These are phyloP conservation scores for Priceomyces medius DNA, from an alignment of 805 yeast species.

Conservation along the genomic window DNA sequence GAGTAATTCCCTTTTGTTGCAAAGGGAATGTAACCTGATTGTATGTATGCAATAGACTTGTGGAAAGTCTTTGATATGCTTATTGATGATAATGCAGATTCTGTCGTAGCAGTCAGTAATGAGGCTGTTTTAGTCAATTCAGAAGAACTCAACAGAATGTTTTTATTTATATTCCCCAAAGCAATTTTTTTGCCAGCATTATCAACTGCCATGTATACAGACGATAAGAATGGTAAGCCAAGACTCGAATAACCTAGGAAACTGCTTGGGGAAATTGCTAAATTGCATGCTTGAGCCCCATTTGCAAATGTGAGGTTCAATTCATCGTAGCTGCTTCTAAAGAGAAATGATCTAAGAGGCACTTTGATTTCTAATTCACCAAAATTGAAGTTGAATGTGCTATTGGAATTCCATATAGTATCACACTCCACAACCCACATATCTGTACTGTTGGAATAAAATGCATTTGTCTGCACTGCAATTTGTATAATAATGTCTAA, in stretches of 20 bases:
- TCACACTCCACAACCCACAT: slow-evolving; percentile 67
- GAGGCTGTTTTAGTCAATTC: not conserved
- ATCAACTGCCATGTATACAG: slow-evolving; percentile 62
- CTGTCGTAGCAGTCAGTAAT: not conserved
- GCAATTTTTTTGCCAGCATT: slow-evolving; percentile 56
- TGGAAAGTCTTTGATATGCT: slow-evolving; percentile 10
- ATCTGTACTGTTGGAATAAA: slow-evolving; percentile 44
- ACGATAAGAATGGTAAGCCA: slow-evolving; percentile 58
- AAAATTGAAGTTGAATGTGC: slow-evolving; percentile 52
- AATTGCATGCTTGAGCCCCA: slow-evolving; percentile 57
- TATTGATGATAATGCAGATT: slow-evolving; percentile 5
- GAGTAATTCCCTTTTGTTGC: slow-evolving; percentile 28
- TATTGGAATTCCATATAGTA: slow-evolving; percentile 43
- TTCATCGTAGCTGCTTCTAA: slow-evolving; percentile 35
- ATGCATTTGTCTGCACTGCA: slow-evolving; percentile 70
- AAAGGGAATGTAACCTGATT: slow-evolving; percentile 50
- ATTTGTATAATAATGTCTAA: slow-evolving; percentile 53
- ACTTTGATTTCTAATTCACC: slow-evolving; percentile 51
- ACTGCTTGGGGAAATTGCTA: slow-evolving; percentile 50
- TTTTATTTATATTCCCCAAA: slow-evolving; percentile 47
- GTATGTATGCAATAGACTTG: slow-evolving; percentile 24
- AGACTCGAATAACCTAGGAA: slow-evolving; percentile 50
- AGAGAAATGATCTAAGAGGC: slow-evolving; percentile 49
- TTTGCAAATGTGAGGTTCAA: slow-evolving; percentile 45
- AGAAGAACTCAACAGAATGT: slow-evolving; percentile 6